Evolutionary conservation across 1,284 basidiomycete genomes (phyloP).

Genomic region (Neonothopanus nambi): DNA sequence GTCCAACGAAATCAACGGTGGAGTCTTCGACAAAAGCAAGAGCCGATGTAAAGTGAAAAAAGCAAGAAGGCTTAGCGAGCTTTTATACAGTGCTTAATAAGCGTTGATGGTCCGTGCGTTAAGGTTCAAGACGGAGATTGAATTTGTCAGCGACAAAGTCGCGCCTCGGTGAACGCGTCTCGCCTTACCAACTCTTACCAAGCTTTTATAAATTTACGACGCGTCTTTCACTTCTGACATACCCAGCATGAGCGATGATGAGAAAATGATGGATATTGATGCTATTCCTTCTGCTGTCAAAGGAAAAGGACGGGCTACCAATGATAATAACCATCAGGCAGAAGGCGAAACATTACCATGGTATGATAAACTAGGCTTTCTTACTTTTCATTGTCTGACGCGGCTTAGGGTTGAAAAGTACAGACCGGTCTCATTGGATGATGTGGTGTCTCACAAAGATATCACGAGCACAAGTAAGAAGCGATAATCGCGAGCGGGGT

Average conservation of each 20-base stretch:
- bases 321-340: conserved; percentile 31
- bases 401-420: conserved; percentile 91
- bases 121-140: conserved; percentile 3
- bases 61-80: not conserved
- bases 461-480: conserved; percentile 87
- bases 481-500: not conserved
- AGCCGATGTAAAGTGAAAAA: conserved; percentile 11
- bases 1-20: conserved; percentile 82
- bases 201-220: too few species aligned
- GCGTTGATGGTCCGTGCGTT: conserved; percentile 6
- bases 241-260: conserved; percentile 56
- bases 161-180: not conserved
- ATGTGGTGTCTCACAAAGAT: conserved; percentile 93
- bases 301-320: conserved; percentile 67
- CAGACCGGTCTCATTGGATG: conserved; percentile 82
- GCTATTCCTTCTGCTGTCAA: conserved; percentile 43
- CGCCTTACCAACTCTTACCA: not conserved
- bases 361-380: conserved; percentile 39
- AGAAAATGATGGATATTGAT: conserved; percentile 54
- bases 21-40: conserved; percentile 84
- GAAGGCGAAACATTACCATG: conserved; percentile 71
- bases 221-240: not conserved
- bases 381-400: conserved; percentile 9
- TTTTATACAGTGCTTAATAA: not conserved
- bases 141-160: not conserved